Base-by-base conservation (phyloP, 768 basidiomycete species). In the Auriscalpium microsporum region DNA sequence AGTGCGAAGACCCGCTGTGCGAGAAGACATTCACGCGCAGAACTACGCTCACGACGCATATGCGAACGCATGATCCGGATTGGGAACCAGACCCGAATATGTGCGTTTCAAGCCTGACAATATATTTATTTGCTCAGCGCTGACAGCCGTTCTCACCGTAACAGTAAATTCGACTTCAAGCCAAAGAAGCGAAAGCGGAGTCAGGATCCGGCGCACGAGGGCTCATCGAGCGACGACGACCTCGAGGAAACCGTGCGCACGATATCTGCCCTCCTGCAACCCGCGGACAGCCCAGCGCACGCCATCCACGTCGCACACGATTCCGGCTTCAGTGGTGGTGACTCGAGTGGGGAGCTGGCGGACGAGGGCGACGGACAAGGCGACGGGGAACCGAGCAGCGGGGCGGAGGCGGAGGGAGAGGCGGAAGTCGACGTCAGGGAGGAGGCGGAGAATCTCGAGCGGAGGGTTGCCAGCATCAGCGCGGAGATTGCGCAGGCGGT, bases 11-110 rank as follows among this genome's bases (percentile, higher is more conserved):
- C 59, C 80, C 84, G 4, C 78, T 81, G 56, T 90, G 88, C 69
- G 86, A 87, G 63, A 92, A 92, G 76, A 89, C 88, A 1, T 93
- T 93, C 69, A 91, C 89, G 19, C 80, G 91, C 54, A 78, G 89
- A 56, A 90, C 90, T 53, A 91, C 90, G 21, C 70, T 94, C 54
- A 91, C 86, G 6, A 81, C 86, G 35, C 91, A 93, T 69, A 91
- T 93, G 89, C 81, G 84, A 56, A 88, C 85, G 28, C 90, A 93
- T 68, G 87, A 91, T 69, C 87, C 90, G 46, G 75, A 74, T 59
- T 92, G 88, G 87, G 86, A 86, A 61, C 86, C 89, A 44, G 87
- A 91, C 72, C 87, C 88, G 35, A 84, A 83, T 62, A 76, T 88
- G 89, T 90, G 68, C 61, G 86, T 76, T 46, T 45, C 57, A 38